These are phyloP conservation scores for Lunasporangiospora selenospora DNA, from an alignment of 192 early-diverging fungal species.

Conservation along the genomic window DNA sequence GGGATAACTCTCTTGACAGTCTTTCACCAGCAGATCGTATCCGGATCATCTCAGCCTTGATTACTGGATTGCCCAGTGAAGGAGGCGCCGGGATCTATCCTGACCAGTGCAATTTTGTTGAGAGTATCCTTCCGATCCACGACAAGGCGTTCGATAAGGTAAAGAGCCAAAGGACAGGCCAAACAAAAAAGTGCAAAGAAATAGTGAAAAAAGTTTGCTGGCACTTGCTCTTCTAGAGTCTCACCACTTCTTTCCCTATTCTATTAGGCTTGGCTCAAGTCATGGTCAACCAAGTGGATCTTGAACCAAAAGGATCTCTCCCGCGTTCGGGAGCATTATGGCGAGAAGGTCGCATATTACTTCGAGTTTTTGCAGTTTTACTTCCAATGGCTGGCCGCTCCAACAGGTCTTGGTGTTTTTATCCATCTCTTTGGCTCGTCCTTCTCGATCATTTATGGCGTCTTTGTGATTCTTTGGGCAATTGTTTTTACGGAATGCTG, in stretches of 20 bases:
- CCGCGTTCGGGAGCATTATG: constrained; percentile 82
- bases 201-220: not conserved
- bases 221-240: not conserved
- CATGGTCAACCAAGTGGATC: constrained; percentile 84
- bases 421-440: constrained; percentile 57
- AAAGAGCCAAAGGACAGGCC: constrained; percentile 2
- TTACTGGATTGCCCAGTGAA: constrained; percentile 60
- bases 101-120: constrained; percentile 57
- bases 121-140: constrained; percentile 81
- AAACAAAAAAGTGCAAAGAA: no score
- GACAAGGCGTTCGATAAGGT: constrained; percentile 80
- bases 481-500: constrained; percentile 81
- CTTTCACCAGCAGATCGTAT: constrained; percentile 62
- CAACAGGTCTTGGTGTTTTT: constrained; percentile 68
- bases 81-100: constrained; percentile 71
- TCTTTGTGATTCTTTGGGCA: constrained; percentile 71
- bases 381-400: constrained; percentile 74
- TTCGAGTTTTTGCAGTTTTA: constrained; percentile 96
- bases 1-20: constrained; percentile 25
- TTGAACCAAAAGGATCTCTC: constrained; percentile 75
- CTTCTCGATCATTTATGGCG: constrained; percentile 72
- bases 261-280: constrained; percentile 73
- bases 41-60: constrained; percentile 66
- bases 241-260: not conserved
- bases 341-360: constrained; percentile 90